Evolutionary conservation across 345 rosid genomes (phyloP), one percentile per base, ranked within the genome.

Genomic region (Anacardium occidentale): DNA sequence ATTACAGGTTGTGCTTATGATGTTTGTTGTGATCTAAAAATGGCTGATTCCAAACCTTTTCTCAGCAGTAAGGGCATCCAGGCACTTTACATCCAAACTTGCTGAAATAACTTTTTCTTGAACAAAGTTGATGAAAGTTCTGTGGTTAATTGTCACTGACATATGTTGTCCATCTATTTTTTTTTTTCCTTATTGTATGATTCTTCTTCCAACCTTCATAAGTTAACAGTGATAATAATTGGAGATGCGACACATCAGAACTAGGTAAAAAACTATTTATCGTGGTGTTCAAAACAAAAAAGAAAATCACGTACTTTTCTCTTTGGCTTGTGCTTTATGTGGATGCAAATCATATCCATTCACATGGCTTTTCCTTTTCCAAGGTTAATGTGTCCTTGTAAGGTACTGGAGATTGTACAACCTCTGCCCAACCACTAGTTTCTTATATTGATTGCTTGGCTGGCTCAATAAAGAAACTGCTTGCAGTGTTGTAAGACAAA

Each of bases 11-110:
- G 48, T 34, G 37, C 12, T 54, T 64, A 64, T 63, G 65, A 6
- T 37, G 42, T 57, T 69, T 40, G 25, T 40, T 75, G 65, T 58
- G 99, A 95, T 74, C 68, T 95, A 47, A 92, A 89, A 85, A 82
- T 95, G 80, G 96, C 98, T 13, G 99, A 95, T 83, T 88, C 89
- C 83, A 95, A 91, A 78, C 98, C 88, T 69, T 95, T 90, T 76
- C 89, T 95, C n/a, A 81, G 94, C 62, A 87, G 93, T 84, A 91
- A 87, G 70, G 99, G 99, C 52, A 86, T 95, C 67, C 96, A 95
- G 91, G 97, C 86, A 77, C 72, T 62, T 51, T 21, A n/a, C n/a
- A n/a, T n/a, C n/a, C 10, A 10, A 42, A 45, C 8, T 55, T 22
- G 42, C 32, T 26, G 18, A 64, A 44, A 56, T 73, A 64, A 20